Conservation (phyloP, 2,329 filamentous ascomycete species). For the Ophiostoma pallidulum region DNA sequence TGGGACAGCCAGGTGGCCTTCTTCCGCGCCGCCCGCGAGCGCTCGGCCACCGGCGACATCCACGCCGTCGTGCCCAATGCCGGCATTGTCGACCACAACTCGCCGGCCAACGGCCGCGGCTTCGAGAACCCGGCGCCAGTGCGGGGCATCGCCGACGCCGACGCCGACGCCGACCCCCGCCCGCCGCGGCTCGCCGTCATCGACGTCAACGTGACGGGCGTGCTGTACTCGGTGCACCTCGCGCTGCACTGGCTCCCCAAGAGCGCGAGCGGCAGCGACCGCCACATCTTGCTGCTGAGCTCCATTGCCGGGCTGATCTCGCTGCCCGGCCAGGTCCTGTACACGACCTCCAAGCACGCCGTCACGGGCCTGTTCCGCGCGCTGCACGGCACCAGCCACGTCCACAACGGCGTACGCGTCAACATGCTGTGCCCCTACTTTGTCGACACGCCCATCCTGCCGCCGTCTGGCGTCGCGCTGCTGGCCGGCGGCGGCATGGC, state of each 20-base stretch:
- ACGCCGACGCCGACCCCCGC: constrained; percentile 30
- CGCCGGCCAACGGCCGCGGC: constrained; percentile 18
- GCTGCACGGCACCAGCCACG: constrained; percentile 39
- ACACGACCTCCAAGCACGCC: constrained; percentile 54
- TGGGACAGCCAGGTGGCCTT: constrained; percentile 55
- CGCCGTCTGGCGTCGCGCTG: constrained; percentile 35
- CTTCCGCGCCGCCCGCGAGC: constrained; percentile 47
- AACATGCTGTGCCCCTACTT: constrained; percentile 61
- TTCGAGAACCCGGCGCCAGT: constrained; percentile 35
- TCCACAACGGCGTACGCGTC: constrained; percentile 43
- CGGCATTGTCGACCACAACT: constrained; percentile 40
- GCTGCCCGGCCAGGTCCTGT: constrained; percentile 37
- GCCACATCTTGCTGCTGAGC: constrained; percentile 52
- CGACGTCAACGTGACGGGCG: constrained; percentile 54
- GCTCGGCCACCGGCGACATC: constrained; percentile 45
- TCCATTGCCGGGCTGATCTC: constrained; percentile 46
- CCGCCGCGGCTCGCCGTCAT: constrained; percentile 44
- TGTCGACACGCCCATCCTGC: constrained; percentile 47
- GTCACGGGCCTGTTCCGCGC: constrained; percentile 54
- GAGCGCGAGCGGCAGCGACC: constrained; percentile 37
- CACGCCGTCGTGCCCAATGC: constrained; percentile 59
- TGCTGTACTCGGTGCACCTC: constrained; percentile 55
- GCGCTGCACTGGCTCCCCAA: constrained; percentile 48
- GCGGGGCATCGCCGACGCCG: constrained; percentile 14
- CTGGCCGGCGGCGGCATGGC: constrained; percentile 48